Conservation (phyloP, 2,329 filamentous ascomycete species). For the Claviceps humidiphila region DNA sequence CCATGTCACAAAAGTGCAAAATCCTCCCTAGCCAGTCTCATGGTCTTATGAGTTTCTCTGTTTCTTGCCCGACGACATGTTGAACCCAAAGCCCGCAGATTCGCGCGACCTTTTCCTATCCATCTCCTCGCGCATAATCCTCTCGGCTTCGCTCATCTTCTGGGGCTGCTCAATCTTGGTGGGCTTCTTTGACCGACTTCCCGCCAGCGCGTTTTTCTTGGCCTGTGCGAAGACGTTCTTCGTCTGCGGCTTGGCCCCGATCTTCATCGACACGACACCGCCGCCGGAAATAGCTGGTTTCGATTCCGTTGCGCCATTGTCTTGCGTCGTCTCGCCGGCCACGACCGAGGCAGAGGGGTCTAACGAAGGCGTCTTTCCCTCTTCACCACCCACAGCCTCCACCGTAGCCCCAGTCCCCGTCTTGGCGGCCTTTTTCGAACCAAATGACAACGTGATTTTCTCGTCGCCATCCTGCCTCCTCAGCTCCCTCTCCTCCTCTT, state of each 20-base stretch:
- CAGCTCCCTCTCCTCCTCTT: constrained; percentile 31
- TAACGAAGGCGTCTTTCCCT: constrained; percentile 9
- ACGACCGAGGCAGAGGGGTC: constrained; percentile 11
- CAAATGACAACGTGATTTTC: constrained; percentile 61
- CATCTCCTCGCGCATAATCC: constrained; percentile 79
- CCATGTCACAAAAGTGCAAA: not conserved
- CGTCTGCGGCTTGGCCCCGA: constrained; percentile 47
- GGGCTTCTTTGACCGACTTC: constrained; percentile 45
- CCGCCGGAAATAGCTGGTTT: constrained; percentile 19
- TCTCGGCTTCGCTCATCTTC: constrained; percentile 79
- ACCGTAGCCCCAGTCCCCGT: constrained; percentile 3
- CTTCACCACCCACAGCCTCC: not conserved
- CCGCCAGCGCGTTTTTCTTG: constrained; percentile 54
- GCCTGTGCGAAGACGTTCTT: constrained; percentile 63
- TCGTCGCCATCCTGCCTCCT: constrained; percentile 53
- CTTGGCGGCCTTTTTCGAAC: constrained; percentile 23
- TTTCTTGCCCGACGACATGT: constrained; percentile 38
- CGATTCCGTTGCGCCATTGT: constrained; percentile 12
- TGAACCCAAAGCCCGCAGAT: constrained; percentile 31
- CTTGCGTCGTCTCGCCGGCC: constrained; percentile 5
- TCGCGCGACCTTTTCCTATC: constrained; percentile 52
- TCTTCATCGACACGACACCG: constrained; percentile 51
- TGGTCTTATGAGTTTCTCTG: constrained; percentile 23
- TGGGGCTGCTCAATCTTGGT: constrained; percentile 48
- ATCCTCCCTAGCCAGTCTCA: not conserved